Conservation (phyloP, 164 flowering plant species). For the Vitis labrusca region DNA sequence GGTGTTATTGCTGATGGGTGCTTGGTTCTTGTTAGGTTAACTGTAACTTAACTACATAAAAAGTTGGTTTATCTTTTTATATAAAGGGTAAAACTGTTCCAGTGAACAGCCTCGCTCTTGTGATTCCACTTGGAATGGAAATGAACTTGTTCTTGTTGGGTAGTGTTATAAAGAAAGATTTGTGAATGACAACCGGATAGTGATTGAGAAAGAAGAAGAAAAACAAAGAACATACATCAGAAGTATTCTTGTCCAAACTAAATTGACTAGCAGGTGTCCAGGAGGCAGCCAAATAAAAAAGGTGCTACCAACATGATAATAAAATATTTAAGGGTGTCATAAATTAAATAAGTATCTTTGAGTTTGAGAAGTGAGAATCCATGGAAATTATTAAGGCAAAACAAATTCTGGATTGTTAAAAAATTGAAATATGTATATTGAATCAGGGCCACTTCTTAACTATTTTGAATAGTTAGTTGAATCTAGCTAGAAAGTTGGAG, state of each 20-base stretch:
- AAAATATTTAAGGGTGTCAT: neutral
- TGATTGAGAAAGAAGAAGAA: neutral
- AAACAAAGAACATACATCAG: neutral
- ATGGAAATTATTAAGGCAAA: no score
- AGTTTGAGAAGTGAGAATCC: neutral
- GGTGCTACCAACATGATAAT: neutral
- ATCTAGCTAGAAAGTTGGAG: no score
- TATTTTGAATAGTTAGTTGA: no score
- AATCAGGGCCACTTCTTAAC: no score
- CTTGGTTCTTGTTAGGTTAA: constrained; percentile 19
- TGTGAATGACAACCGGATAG: neutral
- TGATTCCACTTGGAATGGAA: neutral
- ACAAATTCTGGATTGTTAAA: no score
- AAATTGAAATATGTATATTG: no score
- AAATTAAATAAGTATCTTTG: neutral
- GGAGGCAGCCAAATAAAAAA: neutral
- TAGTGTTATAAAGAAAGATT: neutral
- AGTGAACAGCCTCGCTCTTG: neutral
- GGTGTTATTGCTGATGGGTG: neutral
- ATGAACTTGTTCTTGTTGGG: neutral
- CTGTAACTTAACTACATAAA: constrained; percentile 16
- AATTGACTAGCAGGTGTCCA: neutral
- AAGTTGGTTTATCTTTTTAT: neutral
- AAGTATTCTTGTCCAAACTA: neutral
- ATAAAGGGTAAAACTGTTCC: neutral